Evolutionary conservation across 805 yeast genomes (phyloP).

Genomic region (Teunomyces cretensis): DNA sequence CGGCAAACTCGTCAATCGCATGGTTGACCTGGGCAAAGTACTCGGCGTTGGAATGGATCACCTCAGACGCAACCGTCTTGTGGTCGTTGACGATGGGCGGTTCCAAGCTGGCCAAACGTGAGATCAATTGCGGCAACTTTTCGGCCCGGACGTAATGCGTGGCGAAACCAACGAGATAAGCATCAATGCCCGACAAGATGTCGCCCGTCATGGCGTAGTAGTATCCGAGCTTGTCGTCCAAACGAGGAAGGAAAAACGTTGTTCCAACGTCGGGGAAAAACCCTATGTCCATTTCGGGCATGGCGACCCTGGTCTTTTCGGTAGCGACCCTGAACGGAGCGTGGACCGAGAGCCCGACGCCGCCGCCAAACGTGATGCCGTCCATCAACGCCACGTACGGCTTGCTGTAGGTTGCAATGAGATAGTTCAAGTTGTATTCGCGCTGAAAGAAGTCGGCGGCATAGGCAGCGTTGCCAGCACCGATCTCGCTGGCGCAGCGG

Average conservation of each 20-base stretch:
- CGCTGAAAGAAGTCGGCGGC: conserved; percentile 68
- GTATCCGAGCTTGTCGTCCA: conserved; percentile 81
- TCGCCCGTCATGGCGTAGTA: conserved; percentile 87
- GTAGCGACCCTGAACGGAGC: conserved; percentile 93
- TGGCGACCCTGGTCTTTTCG: conserved; percentile 85
- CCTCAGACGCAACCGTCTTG: conserved; percentile 22
- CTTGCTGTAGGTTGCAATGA: conserved; percentile 78
- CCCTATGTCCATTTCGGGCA: conserved; percentile 98
- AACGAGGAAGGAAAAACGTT: conserved; percentile 79
- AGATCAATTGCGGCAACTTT: conserved; percentile 59
- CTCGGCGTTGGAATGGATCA: conserved; percentile 30
- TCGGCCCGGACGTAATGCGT: conserved; percentile 82
- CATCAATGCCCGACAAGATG: conserved; percentile 72
- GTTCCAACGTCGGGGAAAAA: conserved; percentile 96
- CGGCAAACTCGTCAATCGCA: conserved; percentile 77
- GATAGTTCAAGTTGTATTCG: conserved; percentile 80
- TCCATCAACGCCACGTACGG: conserved; percentile 85
- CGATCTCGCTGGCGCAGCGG: conserved; percentile 64
- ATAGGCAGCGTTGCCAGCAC: conserved; percentile 42
- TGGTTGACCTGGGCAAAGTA: conserved; percentile 60
- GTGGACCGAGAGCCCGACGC: conserved; percentile 89
- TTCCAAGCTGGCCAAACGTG: conserved; percentile 64
- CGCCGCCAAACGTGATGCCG: conserved; percentile 98
- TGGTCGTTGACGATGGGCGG: conserved; percentile 36
- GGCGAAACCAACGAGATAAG: conserved; percentile 80